Conservation (phyloP, 345 rosid genomes). For the Ceriops tagal region DNA sequence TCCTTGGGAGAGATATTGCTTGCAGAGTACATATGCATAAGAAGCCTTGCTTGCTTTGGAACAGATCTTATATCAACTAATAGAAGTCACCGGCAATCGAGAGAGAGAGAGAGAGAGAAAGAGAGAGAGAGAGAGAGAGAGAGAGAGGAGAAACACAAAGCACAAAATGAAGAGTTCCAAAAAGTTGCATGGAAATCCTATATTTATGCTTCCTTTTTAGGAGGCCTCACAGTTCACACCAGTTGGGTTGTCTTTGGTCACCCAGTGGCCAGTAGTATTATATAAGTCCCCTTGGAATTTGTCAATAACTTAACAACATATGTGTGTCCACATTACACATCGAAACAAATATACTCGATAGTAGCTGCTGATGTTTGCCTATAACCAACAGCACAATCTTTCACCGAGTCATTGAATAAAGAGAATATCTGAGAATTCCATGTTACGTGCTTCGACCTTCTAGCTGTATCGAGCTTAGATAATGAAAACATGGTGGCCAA, state of each 20-base stretch:
- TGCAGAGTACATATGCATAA: neutral
- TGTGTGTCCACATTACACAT: conserved; percentile 1
- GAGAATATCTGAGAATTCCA: conserved; percentile 1
- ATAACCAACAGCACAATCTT: conserved; percentile 15
- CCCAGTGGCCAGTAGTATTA: neutral
- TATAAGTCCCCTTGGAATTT: conserved; percentile 11
- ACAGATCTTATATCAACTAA: conserved; percentile 6
- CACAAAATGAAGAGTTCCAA: conserved; percentile 62
- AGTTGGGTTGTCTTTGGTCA: conserved; percentile 28
- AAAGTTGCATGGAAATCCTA: conserved; percentile 26
- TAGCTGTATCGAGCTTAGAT: neutral
- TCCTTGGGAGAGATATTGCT: neutral
- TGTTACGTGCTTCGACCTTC: neutral
- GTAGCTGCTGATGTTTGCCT: neutral
- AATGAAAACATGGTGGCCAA: neutral
- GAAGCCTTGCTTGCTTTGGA: neutral
- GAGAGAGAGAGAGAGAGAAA: conserved; percentile 2
- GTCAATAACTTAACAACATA: neutral
- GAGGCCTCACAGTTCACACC: conserved; percentile 33
- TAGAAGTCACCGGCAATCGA: neutral
- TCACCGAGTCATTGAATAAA: conserved; percentile 3
- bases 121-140: neutral
- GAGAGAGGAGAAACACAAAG: conserved; percentile 32
- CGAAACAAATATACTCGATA: neutral
- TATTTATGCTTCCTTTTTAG: conserved; percentile 21